phyloP scores from a whole-genome alignment of 257 asterid genomes.

The Solanum ahanhuiri region DNA sequence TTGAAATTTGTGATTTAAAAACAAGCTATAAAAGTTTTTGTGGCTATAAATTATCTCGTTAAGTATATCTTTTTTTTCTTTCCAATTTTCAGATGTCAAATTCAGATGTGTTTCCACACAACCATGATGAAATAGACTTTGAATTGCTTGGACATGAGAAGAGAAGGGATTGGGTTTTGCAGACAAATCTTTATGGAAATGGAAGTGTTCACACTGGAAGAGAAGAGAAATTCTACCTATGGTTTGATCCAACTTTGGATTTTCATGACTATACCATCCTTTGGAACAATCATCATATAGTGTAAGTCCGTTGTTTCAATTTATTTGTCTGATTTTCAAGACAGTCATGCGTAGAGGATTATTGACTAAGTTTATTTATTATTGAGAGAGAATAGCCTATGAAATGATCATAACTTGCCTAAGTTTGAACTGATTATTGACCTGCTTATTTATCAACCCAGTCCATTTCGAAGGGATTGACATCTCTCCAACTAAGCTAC shows the following conservation, averaged over 20 bases:
- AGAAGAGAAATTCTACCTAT: constrained; percentile 78
- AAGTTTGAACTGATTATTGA: neutral
- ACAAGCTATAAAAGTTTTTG: neutral
- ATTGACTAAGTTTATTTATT: too few species aligned
- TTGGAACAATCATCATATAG: constrained; percentile 75
- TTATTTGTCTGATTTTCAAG: neutral
- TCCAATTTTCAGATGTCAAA: constrained; percentile 39
- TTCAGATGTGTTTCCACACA: constrained; percentile 52
- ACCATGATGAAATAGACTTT: constrained; percentile 72
- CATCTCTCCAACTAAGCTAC: neutral
- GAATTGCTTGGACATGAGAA: constrained; percentile 82
- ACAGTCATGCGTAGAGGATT: neutral
- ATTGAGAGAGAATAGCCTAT: neutral
- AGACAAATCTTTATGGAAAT: constrained; percentile 74
- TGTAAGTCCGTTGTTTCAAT: constrained; percentile 23
- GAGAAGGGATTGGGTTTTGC: constrained; percentile 70
- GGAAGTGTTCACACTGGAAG: constrained; percentile 77
- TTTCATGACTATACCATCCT: constrained; percentile 72
- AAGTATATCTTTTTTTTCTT: neutral
- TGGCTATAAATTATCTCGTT: neutral
- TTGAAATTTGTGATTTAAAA: neutral
- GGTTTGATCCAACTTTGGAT: constrained; percentile 71
- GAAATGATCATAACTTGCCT: neutral
- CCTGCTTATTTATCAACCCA: neutral
- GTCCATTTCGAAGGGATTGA: neutral